Evolutionary conservation across 1,284 basidiomycete species (phyloP).

Genomic region (Leccinum fallax): DNA sequence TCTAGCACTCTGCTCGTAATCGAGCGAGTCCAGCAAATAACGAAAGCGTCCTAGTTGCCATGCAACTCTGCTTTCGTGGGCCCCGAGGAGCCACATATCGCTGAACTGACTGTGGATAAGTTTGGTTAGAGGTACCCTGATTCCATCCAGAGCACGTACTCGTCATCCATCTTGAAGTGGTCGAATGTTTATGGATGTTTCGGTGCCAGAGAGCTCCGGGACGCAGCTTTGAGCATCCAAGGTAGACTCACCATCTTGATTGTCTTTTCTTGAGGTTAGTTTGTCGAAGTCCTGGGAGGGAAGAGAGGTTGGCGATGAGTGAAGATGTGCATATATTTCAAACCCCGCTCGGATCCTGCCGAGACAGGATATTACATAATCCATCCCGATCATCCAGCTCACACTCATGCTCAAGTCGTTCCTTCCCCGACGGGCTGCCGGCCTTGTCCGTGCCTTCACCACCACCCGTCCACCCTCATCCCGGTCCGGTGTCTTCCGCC

Average conservation of each 20-base stretch:
- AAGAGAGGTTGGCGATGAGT: not conserved
- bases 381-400: not conserved
- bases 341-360: conserved; percentile 29
- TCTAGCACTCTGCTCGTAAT: conserved; percentile 49
- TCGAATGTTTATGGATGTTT: conserved; percentile 16
- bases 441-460: conserved; percentile 11
- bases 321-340: not conserved
- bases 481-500: conserved; percentile 13
- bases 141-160: conserved; percentile 24
- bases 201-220: conserved; percentile 25
- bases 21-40: conserved; percentile 35
- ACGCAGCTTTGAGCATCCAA: conserved; percentile 10
- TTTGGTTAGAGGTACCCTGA: conserved; percentile 2
- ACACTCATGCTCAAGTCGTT: conserved; percentile 1
- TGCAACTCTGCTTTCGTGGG: conserved; percentile 27
- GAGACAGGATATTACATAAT: conserved; percentile 12
- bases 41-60: conserved; percentile 24
- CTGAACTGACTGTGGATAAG: conserved; percentile 28
- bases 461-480: conserved; percentile 3
- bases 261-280: conserved; percentile 10
- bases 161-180: conserved; percentile 28
- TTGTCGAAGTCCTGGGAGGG: conserved; percentile 22
- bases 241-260: conserved; percentile 32
- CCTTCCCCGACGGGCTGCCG: conserved; percentile 13
- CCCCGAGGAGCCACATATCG: conserved; percentile 7